Evolutionary conservation across 805 yeast species (phyloP).

Genomic region (Ogataea ganodermae): DNA sequence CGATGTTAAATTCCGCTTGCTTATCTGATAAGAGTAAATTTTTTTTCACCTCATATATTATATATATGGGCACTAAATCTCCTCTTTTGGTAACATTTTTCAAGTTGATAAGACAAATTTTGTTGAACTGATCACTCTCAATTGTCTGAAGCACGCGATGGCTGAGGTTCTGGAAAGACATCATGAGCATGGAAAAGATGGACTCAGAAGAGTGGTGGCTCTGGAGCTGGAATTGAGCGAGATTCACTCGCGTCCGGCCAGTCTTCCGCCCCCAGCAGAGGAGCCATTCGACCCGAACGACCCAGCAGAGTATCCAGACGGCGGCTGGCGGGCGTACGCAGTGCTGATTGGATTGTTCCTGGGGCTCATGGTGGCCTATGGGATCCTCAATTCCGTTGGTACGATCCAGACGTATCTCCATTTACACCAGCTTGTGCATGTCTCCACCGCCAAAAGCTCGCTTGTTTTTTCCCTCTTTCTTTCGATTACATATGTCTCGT

Average conservation of each 20-base stretch:
- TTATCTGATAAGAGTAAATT: neutral
- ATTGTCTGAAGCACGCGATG: no score
- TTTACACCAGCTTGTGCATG: constrained; percentile 47
- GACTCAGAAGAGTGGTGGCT: neutral
- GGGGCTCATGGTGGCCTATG: constrained; percentile 57
- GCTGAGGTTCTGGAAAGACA: neutral
- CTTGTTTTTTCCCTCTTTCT: constrained; percentile 65
- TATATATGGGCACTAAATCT: neutral
- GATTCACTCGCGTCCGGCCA: neutral
- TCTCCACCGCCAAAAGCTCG: constrained; percentile 50
- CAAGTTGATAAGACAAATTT: no score
- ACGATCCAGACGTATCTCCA: constrained; percentile 52
- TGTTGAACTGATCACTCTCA: no score
- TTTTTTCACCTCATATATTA: neutral
- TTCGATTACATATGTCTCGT: constrained; percentile 44
- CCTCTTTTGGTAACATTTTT: neutral
- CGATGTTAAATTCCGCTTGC: neutral
- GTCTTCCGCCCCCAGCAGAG: neutral
- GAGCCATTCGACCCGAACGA: constrained; percentile 3
- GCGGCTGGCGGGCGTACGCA: constrained; percentile 45
- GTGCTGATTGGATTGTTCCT: constrained; percentile 55
- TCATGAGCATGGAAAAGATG: neutral
- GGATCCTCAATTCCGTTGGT: constrained; percentile 48
- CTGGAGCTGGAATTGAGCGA: neutral
- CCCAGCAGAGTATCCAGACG: constrained; percentile 48